Conservation (phyloP, 148 eudicot genomes). For the Rhododendron ovatum region DNA sequence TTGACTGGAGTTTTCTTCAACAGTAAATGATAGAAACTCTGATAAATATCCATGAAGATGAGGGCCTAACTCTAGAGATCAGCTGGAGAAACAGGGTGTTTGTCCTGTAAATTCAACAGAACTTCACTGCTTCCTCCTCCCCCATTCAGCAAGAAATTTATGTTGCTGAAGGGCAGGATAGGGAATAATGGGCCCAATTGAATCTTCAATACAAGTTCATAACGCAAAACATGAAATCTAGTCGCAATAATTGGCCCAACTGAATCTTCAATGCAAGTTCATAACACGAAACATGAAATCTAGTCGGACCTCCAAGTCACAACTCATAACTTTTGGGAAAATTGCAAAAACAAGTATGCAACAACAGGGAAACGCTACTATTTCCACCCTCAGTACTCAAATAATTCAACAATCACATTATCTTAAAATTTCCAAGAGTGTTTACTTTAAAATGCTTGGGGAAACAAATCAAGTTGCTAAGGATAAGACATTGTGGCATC, state of each 20-base stretch:
- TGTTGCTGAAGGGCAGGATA: neutral
- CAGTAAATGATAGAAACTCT: neutral
- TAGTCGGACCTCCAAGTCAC: neutral
- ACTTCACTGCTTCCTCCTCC: conserved; percentile 1
- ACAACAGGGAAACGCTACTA: neutral
- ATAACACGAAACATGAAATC: neutral
- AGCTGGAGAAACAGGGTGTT: neutral
- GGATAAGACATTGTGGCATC: neutral
- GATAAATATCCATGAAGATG: neutral
- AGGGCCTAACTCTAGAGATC: neutral
- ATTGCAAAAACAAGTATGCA: conserved; percentile 5
- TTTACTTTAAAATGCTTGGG: neutral
- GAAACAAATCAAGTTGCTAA: neutral
- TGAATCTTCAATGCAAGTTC: neutral
- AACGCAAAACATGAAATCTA: neutral
- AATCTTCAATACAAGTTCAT: neutral
- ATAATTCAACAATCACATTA: neutral
- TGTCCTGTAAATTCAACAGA: neutral
- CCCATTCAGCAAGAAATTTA: neutral
- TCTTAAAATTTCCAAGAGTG: neutral
- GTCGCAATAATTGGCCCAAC: neutral
- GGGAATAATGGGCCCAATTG: neutral
- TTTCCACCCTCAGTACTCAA: neutral
- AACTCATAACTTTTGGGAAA: neutral
- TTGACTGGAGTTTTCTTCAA: neutral